phyloP scores from a whole-genome alignment of 768 basidiomycete genomes.

The Butyriboletus loyo region DNA sequence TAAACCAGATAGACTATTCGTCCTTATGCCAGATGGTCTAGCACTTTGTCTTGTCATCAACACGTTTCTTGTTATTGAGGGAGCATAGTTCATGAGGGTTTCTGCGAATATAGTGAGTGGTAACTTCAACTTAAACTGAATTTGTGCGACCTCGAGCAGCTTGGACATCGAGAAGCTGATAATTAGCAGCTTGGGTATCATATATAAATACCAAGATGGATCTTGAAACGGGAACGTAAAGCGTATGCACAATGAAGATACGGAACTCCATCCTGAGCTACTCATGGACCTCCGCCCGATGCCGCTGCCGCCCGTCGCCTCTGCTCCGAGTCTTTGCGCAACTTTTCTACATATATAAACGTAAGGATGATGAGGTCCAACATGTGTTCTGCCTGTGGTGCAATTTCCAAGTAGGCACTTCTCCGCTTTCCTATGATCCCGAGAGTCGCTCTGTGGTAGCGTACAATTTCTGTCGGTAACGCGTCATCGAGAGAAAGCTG shows the following conservation, averaged over 20 bases:
- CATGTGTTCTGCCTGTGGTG: slow-evolving; percentile 22
- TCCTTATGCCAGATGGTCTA: too few relatives aligned
- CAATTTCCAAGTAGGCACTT: slow-evolving; percentile 21
- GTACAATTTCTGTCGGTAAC: slow-evolving; percentile 12
- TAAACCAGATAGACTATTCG: too few relatives aligned
- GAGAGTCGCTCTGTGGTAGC: slow-evolving; percentile 21
- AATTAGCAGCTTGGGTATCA: too few relatives aligned
- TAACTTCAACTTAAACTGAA: too few relatives aligned
- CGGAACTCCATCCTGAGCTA: not conserved
- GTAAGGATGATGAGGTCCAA: slow-evolving; percentile 26
- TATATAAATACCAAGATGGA: too few relatives aligned
- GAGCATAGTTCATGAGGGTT: too few relatives aligned
- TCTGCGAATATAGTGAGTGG: too few relatives aligned
- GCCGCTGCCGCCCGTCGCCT: slow-evolving; percentile 2
- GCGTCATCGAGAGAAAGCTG: slow-evolving; percentile 23
- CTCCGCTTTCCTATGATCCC: slow-evolving; percentile 25
- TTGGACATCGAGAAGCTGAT: too few relatives aligned
- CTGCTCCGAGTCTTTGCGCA: slow-evolving; percentile 26
- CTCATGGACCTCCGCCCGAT: slow-evolving; percentile 16
- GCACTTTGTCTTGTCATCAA: too few relatives aligned
- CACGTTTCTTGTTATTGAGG: too few relatives aligned
- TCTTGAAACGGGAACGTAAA: not conserved
- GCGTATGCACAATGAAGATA: not conserved
- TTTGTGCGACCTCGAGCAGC: too few relatives aligned
- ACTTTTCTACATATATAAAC: slow-evolving; percentile 31